A percentile compares a stretch with the other conserved stretches of the same genome.
Conservation (phyloP, 2,329 filamentous ascomycete species). For the Dactylellina haptotyla region DNA sequence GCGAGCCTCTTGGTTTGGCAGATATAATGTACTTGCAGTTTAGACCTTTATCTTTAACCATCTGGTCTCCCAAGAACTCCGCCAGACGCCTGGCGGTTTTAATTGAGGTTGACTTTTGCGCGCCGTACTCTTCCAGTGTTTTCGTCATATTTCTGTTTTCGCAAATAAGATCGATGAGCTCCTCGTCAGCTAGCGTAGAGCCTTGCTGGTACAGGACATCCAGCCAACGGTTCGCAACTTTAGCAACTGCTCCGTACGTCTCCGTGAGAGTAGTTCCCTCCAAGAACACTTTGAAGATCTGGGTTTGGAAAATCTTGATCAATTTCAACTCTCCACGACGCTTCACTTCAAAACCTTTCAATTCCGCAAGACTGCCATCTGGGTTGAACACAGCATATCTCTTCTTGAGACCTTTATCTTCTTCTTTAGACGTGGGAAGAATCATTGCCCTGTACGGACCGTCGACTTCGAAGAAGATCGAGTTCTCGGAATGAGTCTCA, state of each 20-base stretch:
- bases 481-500: slow-evolving; percentile 97
- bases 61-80: slow-evolving; percentile 95
- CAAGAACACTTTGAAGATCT: slow-evolving; percentile 99
- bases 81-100: slow-evolving; percentile 94
- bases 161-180: slow-evolving; percentile 99
- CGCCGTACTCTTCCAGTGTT: slow-evolving; percentile 93
- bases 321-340: slow-evolving; percentile 96
- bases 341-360: slow-evolving; percentile 98
- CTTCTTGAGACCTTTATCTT: slow-evolving; percentile 99
- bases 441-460: slow-evolving; percentile 98
- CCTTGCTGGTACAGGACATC: slow-evolving; percentile 93
- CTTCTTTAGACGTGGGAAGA: slow-evolving; percentile 94
- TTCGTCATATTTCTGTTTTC: slow-evolving; percentile 99
- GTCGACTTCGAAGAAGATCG: slow-evolving; percentile 99
- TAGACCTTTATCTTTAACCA: slow-evolving; percentile 98
- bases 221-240: slow-evolving; percentile 94
- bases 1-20: slow-evolving; percentile 81
- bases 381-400: slow-evolving; percentile 99
- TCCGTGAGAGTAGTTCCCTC: slow-evolving; percentile 87
- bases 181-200: slow-evolving; percentile 89
- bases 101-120: slow-evolving; percentile 98
- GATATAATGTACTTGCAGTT: slow-evolving; percentile 99
- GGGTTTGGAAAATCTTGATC: slow-evolving; percentile 99
- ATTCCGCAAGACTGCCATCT: slow-evolving; percentile 90
- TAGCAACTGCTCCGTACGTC: slow-evolving; percentile 90